phyloP scores from a whole-genome alignment of 2,329 filamentous ascomycete genomes.

The Zymoseptoria crescenta region DNA sequence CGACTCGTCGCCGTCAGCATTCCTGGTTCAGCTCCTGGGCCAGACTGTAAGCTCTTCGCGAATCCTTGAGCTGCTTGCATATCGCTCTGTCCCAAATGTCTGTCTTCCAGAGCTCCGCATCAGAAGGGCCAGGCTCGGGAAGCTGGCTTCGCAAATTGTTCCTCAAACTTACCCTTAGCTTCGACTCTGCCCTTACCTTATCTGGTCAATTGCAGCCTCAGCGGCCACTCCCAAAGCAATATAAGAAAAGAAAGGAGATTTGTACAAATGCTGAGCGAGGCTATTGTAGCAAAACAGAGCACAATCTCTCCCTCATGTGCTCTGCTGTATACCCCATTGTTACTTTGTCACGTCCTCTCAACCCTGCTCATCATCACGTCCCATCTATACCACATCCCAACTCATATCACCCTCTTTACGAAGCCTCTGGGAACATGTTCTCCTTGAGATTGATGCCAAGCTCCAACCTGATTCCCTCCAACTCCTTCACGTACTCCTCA shows the following conservation, averaged over 20 bases:
- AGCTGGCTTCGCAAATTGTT: neutral
- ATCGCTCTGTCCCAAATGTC: too few species aligned
- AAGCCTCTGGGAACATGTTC: slow-evolving; percentile 66
- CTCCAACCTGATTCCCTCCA: slow-evolving; percentile 87
- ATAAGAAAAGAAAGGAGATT: slow-evolving; percentile 4
- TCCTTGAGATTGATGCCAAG: slow-evolving; percentile 87
- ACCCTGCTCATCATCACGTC: slow-evolving; percentile 1
- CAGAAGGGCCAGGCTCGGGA: neutral
- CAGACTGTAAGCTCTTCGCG: neutral
- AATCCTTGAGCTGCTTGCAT: neutral
- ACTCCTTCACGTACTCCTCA: slow-evolving; percentile 88
- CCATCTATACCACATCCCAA: slow-evolving; percentile 1
- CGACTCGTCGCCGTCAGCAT: too few species aligned
- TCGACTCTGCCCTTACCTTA: neutral
- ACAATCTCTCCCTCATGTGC: slow-evolving; percentile 2
- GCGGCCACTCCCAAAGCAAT: neutral
- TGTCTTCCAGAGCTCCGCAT: neutral
- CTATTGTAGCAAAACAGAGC: slow-evolving; percentile 19
- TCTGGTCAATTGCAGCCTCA: neutral
- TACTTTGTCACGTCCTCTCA: slow-evolving; percentile 3
- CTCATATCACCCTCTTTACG: slow-evolving; percentile 13
- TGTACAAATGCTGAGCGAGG: slow-evolving; percentile 22
- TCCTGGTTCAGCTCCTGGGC: neutral
- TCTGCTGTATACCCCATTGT: slow-evolving; percentile 12
- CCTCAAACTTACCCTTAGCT: neutral